Base-by-base conservation (phyloP, 345 rosid genomes). In the Citrus reticulata region DNA sequence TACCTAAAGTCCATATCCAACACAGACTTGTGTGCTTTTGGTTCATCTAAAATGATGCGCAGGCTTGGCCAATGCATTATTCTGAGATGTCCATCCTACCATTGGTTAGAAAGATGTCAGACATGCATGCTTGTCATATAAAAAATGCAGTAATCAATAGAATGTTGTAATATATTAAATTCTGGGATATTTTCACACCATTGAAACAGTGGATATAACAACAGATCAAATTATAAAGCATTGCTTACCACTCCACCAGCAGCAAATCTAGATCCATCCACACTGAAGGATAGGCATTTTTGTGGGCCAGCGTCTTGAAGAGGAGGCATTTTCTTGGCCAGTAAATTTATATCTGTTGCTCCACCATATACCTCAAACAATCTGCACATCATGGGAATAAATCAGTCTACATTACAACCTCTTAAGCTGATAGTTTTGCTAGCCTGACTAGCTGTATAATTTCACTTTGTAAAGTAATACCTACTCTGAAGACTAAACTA, bases 1-100 rank as follows among this genome's bases (percentile, higher is more conserved):
- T 78, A 93, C 98, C 98, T 93, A 69, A 93, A 91, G 82, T 93
- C 99, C 92, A 95, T 88, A 82, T 93, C 99, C 68, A 86, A 71
- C 78, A 90, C 71, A 66, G 98, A 93, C 83, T 92, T 93, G 86
- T 93, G 99, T 3, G 97, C 97, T 81, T 78, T 88, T 76, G 86
- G 89, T 80, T 95, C 97, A 82, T 95, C 97, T 76, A 90, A 83
- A 82, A 93, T 87, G 54, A 89, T 66, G 72, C 81, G 81, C 37
- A 88, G 83, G 80, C 90, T 93, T 66, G 97, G 98, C 98, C 99
- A 93, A 81, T 88, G 91, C 83, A 91, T 81, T 80, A 95, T 92
- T 89, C 97, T 90, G 77, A 95, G 91, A 86, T 85, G 89, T 49
- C 99, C 99, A 79, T 93, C 99, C 99, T 95, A 72, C 24, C 76